phyloP scores from a whole-genome alignment of 169 alveolate species.

The Theileria parva region DNA sequence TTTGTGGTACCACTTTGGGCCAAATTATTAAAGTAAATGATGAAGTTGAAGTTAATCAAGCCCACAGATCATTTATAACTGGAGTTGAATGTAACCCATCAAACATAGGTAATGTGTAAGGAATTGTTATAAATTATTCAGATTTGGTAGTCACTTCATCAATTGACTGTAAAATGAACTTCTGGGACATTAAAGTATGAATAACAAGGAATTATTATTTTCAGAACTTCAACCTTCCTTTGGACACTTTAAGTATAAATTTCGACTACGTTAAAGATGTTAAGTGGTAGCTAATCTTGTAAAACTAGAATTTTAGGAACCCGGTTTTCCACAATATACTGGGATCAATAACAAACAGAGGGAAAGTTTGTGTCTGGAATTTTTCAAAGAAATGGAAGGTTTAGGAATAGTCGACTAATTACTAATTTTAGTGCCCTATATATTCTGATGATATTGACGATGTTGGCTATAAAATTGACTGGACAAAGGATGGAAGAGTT shows the following conservation, averaged over 20 bases:
- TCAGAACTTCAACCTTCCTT: neutral
- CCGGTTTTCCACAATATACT: neutral
- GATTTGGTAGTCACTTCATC: neutral
- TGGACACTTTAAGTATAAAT: neutral
- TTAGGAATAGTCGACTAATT: neutral
- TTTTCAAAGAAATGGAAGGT: slow-evolving; percentile 8
- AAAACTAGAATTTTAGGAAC: neutral
- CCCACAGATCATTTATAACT: slow-evolving; percentile 2
- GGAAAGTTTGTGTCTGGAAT: neutral
- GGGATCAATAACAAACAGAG: slow-evolving; percentile 2
- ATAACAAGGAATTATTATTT: neutral
- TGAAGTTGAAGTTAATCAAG: neutral
- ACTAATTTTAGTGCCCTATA: neutral
- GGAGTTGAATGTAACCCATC: neutral
- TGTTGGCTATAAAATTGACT: slow-evolving; percentile 4
- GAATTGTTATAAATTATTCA: neutral
- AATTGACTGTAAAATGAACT: slow-evolving; percentile 1
- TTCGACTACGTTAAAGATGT: neutral
- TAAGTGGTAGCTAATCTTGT: neutral
- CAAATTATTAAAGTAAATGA: neutral
- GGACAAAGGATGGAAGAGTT: neutral
- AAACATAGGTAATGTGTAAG: neutral
- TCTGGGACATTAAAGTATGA: neutral
- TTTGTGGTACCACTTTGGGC: neutral
- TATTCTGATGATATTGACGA: neutral